A percentile compares a stretch with the other conserved stretches of the same genome.
Conservation (phyloP, 768 basidiomycete species). For the Rhizopogon roseolus region DNA sequence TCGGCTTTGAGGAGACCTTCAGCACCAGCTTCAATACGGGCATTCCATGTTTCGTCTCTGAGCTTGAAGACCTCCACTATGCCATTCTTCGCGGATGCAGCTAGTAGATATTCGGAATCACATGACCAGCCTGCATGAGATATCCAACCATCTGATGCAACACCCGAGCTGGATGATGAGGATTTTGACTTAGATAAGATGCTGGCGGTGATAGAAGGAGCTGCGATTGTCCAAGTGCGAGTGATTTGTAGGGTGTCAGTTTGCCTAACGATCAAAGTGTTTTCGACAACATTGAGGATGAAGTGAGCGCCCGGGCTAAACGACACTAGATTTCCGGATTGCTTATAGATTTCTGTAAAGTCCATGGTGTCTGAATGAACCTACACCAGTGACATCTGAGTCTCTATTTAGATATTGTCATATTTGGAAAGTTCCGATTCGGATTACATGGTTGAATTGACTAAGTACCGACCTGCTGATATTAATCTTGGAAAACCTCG, state of each 20-base stretch:
- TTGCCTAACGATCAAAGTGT: conserved; percentile 78
- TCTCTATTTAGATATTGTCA: too few relatives aligned
- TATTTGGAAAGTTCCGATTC: background rate
- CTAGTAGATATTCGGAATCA: conserved; percentile 84
- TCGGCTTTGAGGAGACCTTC: conserved; percentile 86
- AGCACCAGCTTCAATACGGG: conserved; percentile 72
- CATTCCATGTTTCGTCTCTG: conserved; percentile 73
- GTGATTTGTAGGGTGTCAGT: conserved; percentile 81
- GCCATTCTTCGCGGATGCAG: conserved; percentile 68
- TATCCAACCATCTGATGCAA: conserved; percentile 39
- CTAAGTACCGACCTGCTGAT: background rate
- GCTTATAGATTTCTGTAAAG: conserved; percentile 83
- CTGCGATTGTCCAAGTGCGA: conserved; percentile 70
- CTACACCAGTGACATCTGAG: too few relatives aligned
- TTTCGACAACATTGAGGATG: conserved; percentile 73
- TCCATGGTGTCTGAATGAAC: conserved; percentile 47
- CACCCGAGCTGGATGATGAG: conserved; percentile 19
- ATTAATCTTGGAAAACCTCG: too few relatives aligned
- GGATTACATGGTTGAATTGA: background rate
- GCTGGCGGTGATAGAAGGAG: conserved; percentile 45
- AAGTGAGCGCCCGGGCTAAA: conserved; percentile 90
- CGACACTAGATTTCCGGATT: conserved; percentile 60
- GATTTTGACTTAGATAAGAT: conserved; percentile 31
- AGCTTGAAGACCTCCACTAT: conserved; percentile 76
- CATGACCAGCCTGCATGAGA: conserved; percentile 82